Base-by-base conservation (phyloP, 257 asterid species). In the Solanum sitiens region DNA sequence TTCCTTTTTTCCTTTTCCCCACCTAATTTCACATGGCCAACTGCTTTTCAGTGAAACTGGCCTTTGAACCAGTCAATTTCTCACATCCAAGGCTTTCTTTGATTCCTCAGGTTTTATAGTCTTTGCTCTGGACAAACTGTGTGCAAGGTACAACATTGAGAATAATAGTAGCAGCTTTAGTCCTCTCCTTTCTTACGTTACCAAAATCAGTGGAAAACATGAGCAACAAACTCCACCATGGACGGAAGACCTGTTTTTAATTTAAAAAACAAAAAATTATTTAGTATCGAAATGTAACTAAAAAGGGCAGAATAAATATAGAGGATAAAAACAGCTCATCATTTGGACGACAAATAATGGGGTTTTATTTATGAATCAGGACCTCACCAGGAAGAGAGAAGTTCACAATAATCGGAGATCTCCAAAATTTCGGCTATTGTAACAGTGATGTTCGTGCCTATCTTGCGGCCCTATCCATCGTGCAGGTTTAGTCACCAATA, bases 371-470 rank as follows among this genome's bases (percentile, higher is more conserved):
- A 47, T 87, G 86, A 67, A 37, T 39, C 94, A 96, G 98, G 92
- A 94, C 88, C 42, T 89, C 91, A 0, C 88, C 88, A 23, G 98
- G 95, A 82, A 89, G 91, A 59, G 98, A 92, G 25, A 94, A 94
- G 90, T 97, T 97, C 93, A 92, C 94, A 23, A 89, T 95, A n/a
- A 97, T 97, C 2, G 94, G 92, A 68, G 99, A 95, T 87, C 92
- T 97, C 80, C 63, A 92, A 91, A 95, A 95, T 63, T 95, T 93
- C 90, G 96, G 98, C 47, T 97, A 93, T 73, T 83, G 93, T 33
- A 95, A 94, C 89, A 93, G 94, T 71, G 98, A 97, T 63, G 35
- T 94, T 65, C 94, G 95, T 14, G 99, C 92, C 39, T 91, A 89
- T 83, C 83, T 95, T 25, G 98, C 94, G 33, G 92, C 92, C 21